These are phyloP conservation scores for Fusarium sp. DNA, from an alignment of 2,329 filamentous ascomycete species.

Conservation along the genomic window DNA sequence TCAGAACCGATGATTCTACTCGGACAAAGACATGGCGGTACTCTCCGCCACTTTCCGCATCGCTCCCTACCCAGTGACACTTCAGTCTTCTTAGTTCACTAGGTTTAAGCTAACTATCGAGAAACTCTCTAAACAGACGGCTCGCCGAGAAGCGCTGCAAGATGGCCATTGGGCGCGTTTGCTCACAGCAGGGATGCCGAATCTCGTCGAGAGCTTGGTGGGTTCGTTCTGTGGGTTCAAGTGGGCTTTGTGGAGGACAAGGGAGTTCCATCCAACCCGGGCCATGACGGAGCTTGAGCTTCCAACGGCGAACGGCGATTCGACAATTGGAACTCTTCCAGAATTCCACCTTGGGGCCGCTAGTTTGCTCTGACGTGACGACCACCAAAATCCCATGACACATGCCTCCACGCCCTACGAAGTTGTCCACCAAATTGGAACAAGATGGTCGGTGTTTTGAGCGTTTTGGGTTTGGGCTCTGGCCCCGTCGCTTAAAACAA, in stretches of 20 bases:
- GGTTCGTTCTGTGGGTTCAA: constrained; percentile 9
- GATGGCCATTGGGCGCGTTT: constrained; percentile 17
- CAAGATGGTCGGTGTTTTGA: constrained; percentile 14
- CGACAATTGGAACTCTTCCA: constrained; percentile 49
- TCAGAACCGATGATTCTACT: neutral
- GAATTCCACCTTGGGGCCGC: constrained; percentile 41
- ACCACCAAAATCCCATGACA: constrained; percentile 42
- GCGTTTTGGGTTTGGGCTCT: constrained; percentile 15
- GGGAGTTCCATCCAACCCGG: constrained; percentile 26
- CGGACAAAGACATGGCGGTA: neutral
- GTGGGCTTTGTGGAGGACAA: constrained; percentile 39
- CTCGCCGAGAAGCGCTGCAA: constrained; percentile 30
- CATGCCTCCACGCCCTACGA: constrained; percentile 30
- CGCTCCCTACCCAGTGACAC: neutral
- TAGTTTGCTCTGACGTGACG: constrained; percentile 44
- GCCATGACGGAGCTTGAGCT: constrained; percentile 39
- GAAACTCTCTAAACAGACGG: constrained; percentile 16
- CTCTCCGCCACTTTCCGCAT: neutral
- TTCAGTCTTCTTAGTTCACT: constrained; percentile 10
- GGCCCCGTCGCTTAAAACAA: constrained; percentile 17
- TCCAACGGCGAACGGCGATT: constrained; percentile 37
- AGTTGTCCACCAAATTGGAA: constrained; percentile 30
- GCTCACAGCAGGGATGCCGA: constrained; percentile 27
- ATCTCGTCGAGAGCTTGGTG: constrained; percentile 31
- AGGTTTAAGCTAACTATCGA: constrained; percentile 17